These are phyloP conservation scores for Glycine soja DNA, from an alignment of 306 rosid species.

Conservation along the genomic window DNA sequence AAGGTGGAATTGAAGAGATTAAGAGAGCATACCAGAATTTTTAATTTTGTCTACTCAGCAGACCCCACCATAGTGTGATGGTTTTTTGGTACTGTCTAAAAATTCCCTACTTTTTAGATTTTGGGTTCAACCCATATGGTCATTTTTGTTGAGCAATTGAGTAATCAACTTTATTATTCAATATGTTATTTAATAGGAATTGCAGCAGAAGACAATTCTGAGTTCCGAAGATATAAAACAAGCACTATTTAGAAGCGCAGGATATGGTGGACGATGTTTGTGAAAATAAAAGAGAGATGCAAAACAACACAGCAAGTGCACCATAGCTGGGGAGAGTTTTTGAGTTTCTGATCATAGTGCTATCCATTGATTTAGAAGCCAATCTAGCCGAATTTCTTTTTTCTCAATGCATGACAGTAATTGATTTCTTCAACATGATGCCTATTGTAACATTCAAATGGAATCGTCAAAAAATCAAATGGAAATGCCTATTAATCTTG, in stretches of 20 bases:
- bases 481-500: not conserved
- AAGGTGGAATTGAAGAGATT: not conserved
- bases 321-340: constrained; percentile 14
- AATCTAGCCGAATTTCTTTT: constrained; percentile 19
- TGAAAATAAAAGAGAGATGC: constrained; percentile 37
- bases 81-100: not conserved
- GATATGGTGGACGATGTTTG: constrained; percentile 84
- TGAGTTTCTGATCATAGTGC: not conserved
- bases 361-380: constrained; percentile 43
- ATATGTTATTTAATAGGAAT: constrained; percentile 52
- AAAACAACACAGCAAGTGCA: constrained; percentile 30
- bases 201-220: constrained; percentile 52
- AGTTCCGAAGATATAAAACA: constrained; percentile 76
- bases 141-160: not conserved
- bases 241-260: constrained; percentile 73
- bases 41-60: not conserved
- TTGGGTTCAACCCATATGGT: not conserved
- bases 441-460: constrained; percentile 31
- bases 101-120: not conserved
- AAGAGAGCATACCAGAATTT: not conserved
- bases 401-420: constrained; percentile 41
- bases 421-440: constrained; percentile 39
- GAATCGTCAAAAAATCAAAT: not conserved
- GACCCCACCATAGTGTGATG: not conserved
- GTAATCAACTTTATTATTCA: constrained; percentile 1